phyloP scores from a whole-genome alignment of 2,329 filamentous ascomycete species.

The Calonectria pseudoreteaudii region DNA sequence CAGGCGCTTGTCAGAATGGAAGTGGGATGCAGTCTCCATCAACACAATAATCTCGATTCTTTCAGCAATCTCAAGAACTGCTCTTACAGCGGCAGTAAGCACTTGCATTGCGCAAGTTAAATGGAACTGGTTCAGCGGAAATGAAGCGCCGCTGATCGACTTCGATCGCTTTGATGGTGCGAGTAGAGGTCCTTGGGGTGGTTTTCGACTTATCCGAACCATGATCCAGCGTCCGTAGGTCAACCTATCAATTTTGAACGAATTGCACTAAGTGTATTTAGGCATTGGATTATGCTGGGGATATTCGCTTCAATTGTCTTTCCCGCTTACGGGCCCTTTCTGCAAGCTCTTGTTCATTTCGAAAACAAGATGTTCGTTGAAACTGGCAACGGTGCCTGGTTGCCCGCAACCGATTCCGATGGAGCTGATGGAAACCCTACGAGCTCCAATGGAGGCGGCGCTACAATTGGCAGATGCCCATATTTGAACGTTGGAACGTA shows the following conservation, averaged over 20 bases:
- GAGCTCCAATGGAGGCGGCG: background rate
- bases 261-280: background rate
- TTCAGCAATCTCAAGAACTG: slow-evolving; percentile 3
- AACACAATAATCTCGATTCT: slow-evolving; percentile 31
- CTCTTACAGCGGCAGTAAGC: slow-evolving; percentile 14
- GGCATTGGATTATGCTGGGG: slow-evolving; percentile 22
- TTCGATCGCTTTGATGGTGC: slow-evolving; percentile 34
- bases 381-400: background rate
- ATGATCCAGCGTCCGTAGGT: slow-evolving; percentile 23
- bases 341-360: slow-evolving; percentile 13
- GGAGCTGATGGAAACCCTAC: background rate
- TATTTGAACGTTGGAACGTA: background rate
- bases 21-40: slow-evolving; percentile 1
- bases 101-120: slow-evolving; percentile 30
- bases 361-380: background rate
- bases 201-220: slow-evolving; percentile 16
- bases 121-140: slow-evolving; percentile 30
- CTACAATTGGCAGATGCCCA: background rate
- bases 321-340: slow-evolving; percentile 22
- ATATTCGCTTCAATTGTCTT: slow-evolving; percentile 13
- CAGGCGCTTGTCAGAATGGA: slow-evolving; percentile 26
- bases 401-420: background rate
- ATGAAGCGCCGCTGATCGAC: slow-evolving; percentile 13
- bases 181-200: slow-evolving; percentile 27
- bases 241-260: background rate